These are phyloP conservation scores for maize (Zea mays) DNA, from an alignment of 176 grass and related monocot genomes.

Conservation along the genomic window DNA sequence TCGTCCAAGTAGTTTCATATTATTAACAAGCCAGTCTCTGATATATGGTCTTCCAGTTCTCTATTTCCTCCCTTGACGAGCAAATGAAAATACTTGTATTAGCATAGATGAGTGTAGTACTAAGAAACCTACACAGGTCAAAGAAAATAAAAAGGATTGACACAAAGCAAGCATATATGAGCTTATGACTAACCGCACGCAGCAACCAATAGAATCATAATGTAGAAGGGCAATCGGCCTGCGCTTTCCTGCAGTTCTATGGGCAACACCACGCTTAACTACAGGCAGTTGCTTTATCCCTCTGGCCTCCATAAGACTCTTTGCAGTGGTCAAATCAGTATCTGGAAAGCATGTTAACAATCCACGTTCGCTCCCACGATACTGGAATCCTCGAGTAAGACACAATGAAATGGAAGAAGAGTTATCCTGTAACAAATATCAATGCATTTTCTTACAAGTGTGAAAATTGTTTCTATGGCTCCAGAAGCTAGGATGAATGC, in stretches of 20 bases:
- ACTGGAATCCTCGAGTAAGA: slow-evolving; percentile 75
- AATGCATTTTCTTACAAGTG: not conserved
- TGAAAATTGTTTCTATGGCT: slow-evolving; percentile 2
- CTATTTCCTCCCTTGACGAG: slow-evolving; percentile 72
- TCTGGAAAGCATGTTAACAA: slow-evolving; percentile 86
- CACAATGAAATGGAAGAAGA: slow-evolving; percentile 55
- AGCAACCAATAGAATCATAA: slow-evolving; percentile 80
- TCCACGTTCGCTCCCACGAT: slow-evolving; percentile 57
- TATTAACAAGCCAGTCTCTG: slow-evolving; percentile 40
- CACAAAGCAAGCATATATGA: slow-evolving; percentile 16
- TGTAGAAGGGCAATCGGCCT: slow-evolving; percentile 72
- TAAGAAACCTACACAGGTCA: not conserved
- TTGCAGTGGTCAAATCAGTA: slow-evolving; percentile 93
- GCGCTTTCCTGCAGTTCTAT: slow-evolving; percentile 58
- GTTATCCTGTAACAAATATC: slow-evolving; percentile 62
- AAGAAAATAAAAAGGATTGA: not conserved
- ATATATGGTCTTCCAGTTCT: slow-evolving; percentile 71
- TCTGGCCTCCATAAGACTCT: slow-evolving; percentile 91
- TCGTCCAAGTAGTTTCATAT: not conserved
- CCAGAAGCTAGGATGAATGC: slow-evolving; percentile 4
- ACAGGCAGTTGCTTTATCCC: slow-evolving; percentile 93
- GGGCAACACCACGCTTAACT: slow-evolving; percentile 71
- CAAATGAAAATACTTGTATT: slow-evolving; percentile 17
- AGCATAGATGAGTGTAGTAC: slow-evolving; percentile 6
- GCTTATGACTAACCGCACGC: slow-evolving; percentile 63